phyloP scores from a whole-genome alignment of 345 rosid species.

The Camelina hispida region DNA sequence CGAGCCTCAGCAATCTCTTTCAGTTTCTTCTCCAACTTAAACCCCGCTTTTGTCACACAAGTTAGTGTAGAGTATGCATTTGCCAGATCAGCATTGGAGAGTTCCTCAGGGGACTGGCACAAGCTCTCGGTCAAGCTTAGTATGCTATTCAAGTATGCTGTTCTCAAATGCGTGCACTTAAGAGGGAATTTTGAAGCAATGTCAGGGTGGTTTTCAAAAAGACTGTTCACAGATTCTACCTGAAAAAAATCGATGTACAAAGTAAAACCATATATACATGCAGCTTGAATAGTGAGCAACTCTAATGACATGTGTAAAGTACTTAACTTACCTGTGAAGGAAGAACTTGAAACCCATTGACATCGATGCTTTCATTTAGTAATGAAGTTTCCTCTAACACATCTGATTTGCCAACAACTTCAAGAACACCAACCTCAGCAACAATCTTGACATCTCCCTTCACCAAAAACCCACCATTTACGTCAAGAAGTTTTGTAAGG shows the following conservation, averaged over 20 bases:
- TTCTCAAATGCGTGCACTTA: background rate
- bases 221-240: background rate
- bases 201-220: background rate
- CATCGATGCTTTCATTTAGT: background rate
- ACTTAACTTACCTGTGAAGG: background rate
- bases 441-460: constrained; percentile 9
- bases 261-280: background rate
- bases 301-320: no score
- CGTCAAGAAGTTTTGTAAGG: background rate
- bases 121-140: background rate
- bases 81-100: background rate
- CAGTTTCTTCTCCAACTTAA: background rate
- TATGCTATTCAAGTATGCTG: background rate
- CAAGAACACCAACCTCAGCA: background rate
- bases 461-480: background rate
- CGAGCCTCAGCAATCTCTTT: background rate
- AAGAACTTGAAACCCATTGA: constrained; percentile 8
- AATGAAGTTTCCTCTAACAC: background rate
- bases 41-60: background rate
- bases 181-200: background rate
- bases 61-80: background rate
- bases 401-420: constrained; percentile 3
- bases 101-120: background rate
- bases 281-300: background rate
- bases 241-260: background rate